A percentile compares a stretch with the other conserved stretches of the same genome.
Evolutionary conservation across 306 rosid species (phyloP).

Genomic region (Purshia tridentata): DNA sequence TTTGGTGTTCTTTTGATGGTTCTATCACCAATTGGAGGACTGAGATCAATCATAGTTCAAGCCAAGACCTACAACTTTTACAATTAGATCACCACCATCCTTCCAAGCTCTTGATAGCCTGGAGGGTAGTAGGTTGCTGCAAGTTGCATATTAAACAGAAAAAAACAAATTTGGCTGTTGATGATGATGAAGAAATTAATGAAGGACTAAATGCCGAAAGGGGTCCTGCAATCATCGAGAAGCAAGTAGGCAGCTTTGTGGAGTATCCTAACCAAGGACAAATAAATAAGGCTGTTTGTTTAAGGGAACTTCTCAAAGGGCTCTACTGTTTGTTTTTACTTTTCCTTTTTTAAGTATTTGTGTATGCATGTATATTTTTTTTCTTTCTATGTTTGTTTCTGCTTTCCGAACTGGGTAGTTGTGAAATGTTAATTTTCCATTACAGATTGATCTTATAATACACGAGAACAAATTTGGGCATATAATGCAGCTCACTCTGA

Average conservation of each 20-base stretch:
- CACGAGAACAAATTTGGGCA: neutral
- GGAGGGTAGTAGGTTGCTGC: neutral
- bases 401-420: neutral
- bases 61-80: conserved; percentile 61
- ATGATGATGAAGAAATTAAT: neutral
- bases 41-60: conserved; percentile 58
- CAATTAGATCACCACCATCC: conserved; percentile 34
- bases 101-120: neutral
- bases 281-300: conserved; percentile 4
- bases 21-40: conserved; percentile 74
- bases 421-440: neutral
- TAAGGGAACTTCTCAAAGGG: neutral
- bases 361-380: neutral
- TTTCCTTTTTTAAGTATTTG: neutral
- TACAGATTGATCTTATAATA: neutral
- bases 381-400: neutral
- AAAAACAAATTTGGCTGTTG: neutral
- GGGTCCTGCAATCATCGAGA: neutral
- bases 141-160: neutral
- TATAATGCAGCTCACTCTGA: neutral
- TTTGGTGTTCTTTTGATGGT: conserved; percentile 61
- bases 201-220: neutral
- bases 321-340: neutral
- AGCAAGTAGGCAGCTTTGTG: neutral
- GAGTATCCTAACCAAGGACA: neutral